Evolutionary conservation across 495 filamentous ascomycete species (phyloP), one percentile per base, ranked within the genome.

Genomic region (Tuber borchii): DNA sequence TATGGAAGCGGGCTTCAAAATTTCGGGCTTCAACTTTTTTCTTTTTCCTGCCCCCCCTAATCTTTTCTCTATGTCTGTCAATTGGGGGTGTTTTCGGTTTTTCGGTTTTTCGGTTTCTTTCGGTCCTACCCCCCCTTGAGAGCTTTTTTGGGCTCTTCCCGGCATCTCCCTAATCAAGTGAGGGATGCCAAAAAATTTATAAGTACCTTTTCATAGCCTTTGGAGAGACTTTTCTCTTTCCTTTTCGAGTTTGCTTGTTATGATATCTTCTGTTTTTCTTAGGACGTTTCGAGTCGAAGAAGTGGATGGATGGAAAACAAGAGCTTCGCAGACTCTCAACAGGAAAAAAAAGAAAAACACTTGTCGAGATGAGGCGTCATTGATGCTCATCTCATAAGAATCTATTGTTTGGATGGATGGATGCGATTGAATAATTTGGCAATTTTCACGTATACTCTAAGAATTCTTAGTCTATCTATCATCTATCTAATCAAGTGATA

Each of bases 361-460:
- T 34, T 65, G 16, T 19, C 26, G n/a, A 65, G 56, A 65, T 65
- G 56, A 34, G 56, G 26, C 12, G 31, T 19, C 14, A 65, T 65
- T 17, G 31, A 19, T 31, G 26, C 56, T 26, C 56, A 65, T 65
- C 56, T 65, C 26, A 65, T 31, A 34, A 1, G 14, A 65, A 34
- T 65, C 26, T 65, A 65, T 65, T 65, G 34, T 26, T 65, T 65
- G 56, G 56, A 65, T 61, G 56, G 56, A 61, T 43, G 42, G 42
- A 43, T 43, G 42, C 9, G 17, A 65, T 65, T 65, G 56, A 65
- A 65, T 65, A 65, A 65, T 34, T 65, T 65, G 12, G 56, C 26
- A 65, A 17, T 65, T 65, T 31, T 65, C 56, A 17, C 31, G 26
- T 34, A 65, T 31, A 61, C 56, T 65, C 26, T 65, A 65, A 65